Conservation (phyloP, 768 basidiomycete genomes). For the Leucocoprinus sp. region DNA sequence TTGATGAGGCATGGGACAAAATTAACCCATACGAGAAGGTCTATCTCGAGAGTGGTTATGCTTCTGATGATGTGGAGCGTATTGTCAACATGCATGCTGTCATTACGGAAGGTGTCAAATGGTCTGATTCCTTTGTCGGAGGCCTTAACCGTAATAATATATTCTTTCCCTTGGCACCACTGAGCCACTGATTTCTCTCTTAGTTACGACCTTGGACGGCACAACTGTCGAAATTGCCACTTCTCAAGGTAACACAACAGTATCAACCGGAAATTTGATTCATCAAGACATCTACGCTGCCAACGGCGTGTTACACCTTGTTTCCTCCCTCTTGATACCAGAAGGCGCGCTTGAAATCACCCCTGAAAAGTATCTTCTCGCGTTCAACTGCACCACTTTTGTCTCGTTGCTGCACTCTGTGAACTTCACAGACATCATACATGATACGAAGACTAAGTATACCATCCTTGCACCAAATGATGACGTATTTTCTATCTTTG, state of each 20-base stretch:
- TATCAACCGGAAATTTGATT: constrained; percentile 53
- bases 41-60: constrained; percentile 86
- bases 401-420: constrained; percentile 84
- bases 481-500: constrained; percentile 63
- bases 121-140: constrained; percentile 54
- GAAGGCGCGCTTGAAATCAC: constrained; percentile 70
- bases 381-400: constrained; percentile 86
- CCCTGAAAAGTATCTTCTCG: constrained; percentile 90
- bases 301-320: constrained; percentile 90
- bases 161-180: constrained; percentile 1
- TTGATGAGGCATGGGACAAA: constrained; percentile 74
- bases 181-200: constrained; percentile 6
- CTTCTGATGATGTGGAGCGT: constrained; percentile 66
- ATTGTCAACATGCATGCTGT: constrained; percentile 79
- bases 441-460: constrained; percentile 57
- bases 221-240: constrained; percentile 52
- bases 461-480: constrained; percentile 92
- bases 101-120: constrained; percentile 46
- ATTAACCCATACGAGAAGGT: constrained; percentile 72
- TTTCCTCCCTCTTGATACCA: constrained; percentile 77
- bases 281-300: constrained; percentile 86
- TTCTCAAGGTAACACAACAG: constrained; percentile 39
- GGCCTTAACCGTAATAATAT: constrained; percentile 43
- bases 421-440: constrained; percentile 61
- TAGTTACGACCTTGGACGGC: constrained; percentile 69